Evolutionary conservation across 2,329 filamentous ascomycete species (phyloP).

Genomic region (Elsinoe necatrix): DNA sequence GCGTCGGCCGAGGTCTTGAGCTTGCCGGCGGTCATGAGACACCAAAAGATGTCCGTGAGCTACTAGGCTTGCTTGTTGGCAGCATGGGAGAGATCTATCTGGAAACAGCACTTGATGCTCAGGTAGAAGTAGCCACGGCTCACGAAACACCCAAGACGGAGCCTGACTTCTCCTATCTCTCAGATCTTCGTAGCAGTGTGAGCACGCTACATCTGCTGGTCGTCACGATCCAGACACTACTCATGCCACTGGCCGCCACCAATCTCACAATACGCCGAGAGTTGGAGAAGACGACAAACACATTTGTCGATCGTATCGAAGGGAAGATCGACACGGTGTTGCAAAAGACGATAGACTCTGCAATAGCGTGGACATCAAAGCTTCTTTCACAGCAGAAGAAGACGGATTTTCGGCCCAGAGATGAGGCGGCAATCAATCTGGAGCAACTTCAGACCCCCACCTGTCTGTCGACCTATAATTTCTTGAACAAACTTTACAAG

Average conservation of each 20-base stretch:
- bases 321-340: slow-evolving; percentile 69
- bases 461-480: slow-evolving; percentile 71
- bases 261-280: slow-evolving; percentile 85
- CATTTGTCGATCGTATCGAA: slow-evolving; percentile 69
- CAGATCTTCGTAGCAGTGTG: slow-evolving; percentile 69
- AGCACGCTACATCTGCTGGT: slow-evolving; percentile 90
- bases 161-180: slow-evolving; percentile 78
- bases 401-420: slow-evolving; percentile 79
- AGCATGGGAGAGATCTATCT: slow-evolving; percentile 80
- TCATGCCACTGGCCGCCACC: slow-evolving; percentile 78
- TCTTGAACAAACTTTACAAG: slow-evolving; percentile 57
- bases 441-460: slow-evolving; percentile 69
- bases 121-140: slow-evolving; percentile 63
- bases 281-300: slow-evolving; percentile 74
- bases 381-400: slow-evolving; percentile 73
- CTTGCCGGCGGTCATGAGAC: slow-evolving; percentile 82
- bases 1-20: slow-evolving; percentile 82
- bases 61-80: slow-evolving; percentile 73
- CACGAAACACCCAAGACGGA: slow-evolving; percentile 72
- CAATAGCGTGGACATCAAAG: slow-evolving; percentile 66
- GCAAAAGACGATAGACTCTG: slow-evolving; percentile 61
- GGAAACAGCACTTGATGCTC: slow-evolving; percentile 57
- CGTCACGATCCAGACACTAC: slow-evolving; percentile 79
- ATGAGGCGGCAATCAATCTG: slow-evolving; percentile 65
- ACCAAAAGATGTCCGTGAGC: slow-evolving; percentile 81